Base-by-base conservation (phyloP, 2,329 filamentous ascomycete genomes). In the Fusarium verticillioides region DNA sequence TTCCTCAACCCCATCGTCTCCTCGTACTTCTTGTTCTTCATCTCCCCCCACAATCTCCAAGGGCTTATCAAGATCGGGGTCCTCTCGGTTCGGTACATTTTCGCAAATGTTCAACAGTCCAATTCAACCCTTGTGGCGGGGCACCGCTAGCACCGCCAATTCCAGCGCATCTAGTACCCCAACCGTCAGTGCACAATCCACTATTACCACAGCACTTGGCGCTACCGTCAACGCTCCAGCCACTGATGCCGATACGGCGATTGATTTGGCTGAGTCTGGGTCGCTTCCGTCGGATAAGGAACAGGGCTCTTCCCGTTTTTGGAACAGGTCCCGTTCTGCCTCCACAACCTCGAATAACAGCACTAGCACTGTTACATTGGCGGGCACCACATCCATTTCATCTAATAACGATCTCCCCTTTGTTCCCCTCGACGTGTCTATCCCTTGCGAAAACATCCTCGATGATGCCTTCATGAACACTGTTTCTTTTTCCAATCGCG, bases 401-500 rank as follows among this genome's bases (percentile, higher is more conserved):
- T 67, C 75, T 69, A 69, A 78, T 76, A 73, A 70, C 73, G 78
- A 80, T 70, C 80, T 76, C 63, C 78, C 78, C 70, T 88, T 86
- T 76, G 83, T 84, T 68, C 87, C 88, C 66, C 84, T 91, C 78
- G 86, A 84, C 77, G 87, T 89, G 54, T 79, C 82, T 65, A 90
- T 91, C 76, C 89, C 89, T 47, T 87, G 85, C 61, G 87, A 88
- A 63, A 84, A 81, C 76, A 82, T 91, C 62, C 82, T 90, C 72
- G 89, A 89, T 70, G 87, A 90, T 82, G 87, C 87, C 75, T 87
- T 89, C 78, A 80, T 91, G 77, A 85, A 83, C 72, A 83, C 84
- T 63, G 81, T 92, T 73, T 85, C 85, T 73, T 92, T 92, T 78
- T 91, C 89, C 64, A 90, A 90, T 70, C 85, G 90, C 75, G 90